A percentile compares a stretch with the other conserved stretches of the same genome.
Evolutionary conservation across 306 rosid species (phyloP).

Genomic region (Alnus rubra): DNA sequence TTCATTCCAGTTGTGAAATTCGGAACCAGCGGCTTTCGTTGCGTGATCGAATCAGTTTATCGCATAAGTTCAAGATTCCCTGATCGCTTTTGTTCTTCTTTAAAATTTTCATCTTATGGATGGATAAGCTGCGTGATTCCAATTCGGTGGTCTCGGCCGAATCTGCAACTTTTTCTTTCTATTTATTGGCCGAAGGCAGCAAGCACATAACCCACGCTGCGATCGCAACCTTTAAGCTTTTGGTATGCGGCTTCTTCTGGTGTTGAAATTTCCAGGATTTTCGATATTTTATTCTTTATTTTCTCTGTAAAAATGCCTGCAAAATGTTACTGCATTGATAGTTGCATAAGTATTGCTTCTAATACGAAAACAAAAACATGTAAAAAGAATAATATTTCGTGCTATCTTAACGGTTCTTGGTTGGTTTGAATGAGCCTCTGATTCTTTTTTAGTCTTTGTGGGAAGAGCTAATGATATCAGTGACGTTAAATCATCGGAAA

Average conservation of each 20-base stretch:
- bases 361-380: neutral
- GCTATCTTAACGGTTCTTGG: neutral
- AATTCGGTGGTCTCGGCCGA: constrained; percentile 27
- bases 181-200: neutral
- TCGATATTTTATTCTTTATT: neutral
- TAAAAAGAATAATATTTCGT: neutral
- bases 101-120: neutral
- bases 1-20: neutral
- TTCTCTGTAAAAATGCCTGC: neutral
- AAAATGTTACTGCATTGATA: neutral
- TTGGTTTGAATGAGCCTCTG: neutral
- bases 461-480: neutral
- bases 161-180: constrained; percentile 19
- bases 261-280: neutral
- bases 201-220: constrained; percentile 7
- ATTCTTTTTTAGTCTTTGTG: too few species aligned
- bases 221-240: constrained; percentile 15
- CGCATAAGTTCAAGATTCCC: constrained; percentile 16
- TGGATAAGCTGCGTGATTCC: constrained; percentile 19
- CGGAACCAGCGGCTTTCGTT: neutral
- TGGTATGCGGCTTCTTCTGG: constrained; percentile 14
- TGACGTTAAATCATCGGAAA: too few species aligned
- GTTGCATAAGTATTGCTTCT: neutral
- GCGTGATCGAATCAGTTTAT: neutral
- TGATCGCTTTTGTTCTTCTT: neutral